Evolutionary conservation across 352 stramenopile genomes (phyloP), one percentile per base, ranked within the genome.

Genomic region (Phytophthora agathidicida): DNA sequence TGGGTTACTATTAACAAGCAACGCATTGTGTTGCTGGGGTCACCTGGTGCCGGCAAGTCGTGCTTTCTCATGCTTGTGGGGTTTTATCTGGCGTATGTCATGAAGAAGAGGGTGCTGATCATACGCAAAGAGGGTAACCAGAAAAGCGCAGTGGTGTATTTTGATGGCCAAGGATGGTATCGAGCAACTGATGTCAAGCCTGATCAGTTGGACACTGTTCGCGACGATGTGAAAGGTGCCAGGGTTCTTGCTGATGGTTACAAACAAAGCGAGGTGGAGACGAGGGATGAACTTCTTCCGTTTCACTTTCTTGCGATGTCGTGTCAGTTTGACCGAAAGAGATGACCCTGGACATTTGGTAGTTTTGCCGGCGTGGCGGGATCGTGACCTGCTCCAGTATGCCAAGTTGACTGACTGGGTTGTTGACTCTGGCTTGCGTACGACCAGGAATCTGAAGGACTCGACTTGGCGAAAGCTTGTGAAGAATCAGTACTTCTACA

Each of bases 381-480:
- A 45, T 27, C 38, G 4, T 52, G 56, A 65, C 49, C 53, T 62
- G 22, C 9, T 56, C 35, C 7, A 52, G 27, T 68, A 62, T 32
- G 59, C 59, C 7, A 42, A 45, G 16, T 47, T 48, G 45, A 68
- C 59, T 0, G 11, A 68, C 5, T 68, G 59, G 50, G 59, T 68
- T 3, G 30, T 57, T 22, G 31, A 45, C 11, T 52, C 43, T 46
- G 59, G 49, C 13, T 35, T 68, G 5, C 44, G 48, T 16, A 51
- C 57, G 50, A 47, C 3, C 28, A 57, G 48, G 30, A 1, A 2
- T 0, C 19, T 45, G 31, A 10, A 38, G 7, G 24, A 44, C 22
- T 16, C 46, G 7, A 16, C 19, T 46, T 45, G 8, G 20, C 11
- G 1, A 22, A 47, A 57, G 14, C 23, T 57, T 27, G 49, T 51